Percentiles rank a stretch among this genome's conserved stretches.
phyloP scores from a whole-genome alignment of 331 rosid genomes.

The Acacia concinna region DNA sequence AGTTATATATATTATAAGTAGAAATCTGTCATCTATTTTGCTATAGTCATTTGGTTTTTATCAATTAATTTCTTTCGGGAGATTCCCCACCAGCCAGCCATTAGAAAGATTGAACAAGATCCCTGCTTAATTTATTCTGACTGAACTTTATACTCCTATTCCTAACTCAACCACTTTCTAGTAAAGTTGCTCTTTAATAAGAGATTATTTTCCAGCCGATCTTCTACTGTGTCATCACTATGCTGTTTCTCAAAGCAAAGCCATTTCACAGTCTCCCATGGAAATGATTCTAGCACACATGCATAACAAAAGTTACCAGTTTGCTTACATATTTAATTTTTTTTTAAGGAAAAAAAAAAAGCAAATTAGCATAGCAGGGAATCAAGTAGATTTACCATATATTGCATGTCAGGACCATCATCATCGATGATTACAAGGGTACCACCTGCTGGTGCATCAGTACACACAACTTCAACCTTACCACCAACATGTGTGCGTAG shows the following conservation, averaged over 20 bases:
- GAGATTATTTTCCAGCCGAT: neutral
- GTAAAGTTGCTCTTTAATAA: neutral
- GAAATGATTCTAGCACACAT: slow-evolving; percentile 19
- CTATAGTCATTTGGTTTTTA: neutral
- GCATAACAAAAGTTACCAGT: slow-evolving; percentile 20
- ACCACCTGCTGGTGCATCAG: slow-evolving; percentile 91
- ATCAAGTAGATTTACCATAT: slow-evolving; percentile 61
- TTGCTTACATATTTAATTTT: slow-evolving; percentile 1
- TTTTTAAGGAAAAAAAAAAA: neutral
- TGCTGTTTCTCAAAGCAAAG: neutral
- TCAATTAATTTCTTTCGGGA: neutral
- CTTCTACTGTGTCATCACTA: neutral
- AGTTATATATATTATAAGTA: neutral
- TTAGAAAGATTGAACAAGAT: neutral
- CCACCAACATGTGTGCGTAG: slow-evolving; percentile 84
- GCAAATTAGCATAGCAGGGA: slow-evolving; percentile 17
- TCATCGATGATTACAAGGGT: slow-evolving; percentile 83
- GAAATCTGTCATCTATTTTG: neutral
- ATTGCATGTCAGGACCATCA: slow-evolving; percentile 98
- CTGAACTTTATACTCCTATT: neutral
- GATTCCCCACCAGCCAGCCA: neutral
- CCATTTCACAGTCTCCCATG: slow-evolving; percentile 11
- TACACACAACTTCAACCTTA: slow-evolving; percentile 76
- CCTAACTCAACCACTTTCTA: neutral
- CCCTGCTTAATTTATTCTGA: neutral